These are phyloP conservation scores for Trametes meyenii DNA, from an alignment of 768 basidiomycete genomes.

Conservation along the genomic window DNA sequence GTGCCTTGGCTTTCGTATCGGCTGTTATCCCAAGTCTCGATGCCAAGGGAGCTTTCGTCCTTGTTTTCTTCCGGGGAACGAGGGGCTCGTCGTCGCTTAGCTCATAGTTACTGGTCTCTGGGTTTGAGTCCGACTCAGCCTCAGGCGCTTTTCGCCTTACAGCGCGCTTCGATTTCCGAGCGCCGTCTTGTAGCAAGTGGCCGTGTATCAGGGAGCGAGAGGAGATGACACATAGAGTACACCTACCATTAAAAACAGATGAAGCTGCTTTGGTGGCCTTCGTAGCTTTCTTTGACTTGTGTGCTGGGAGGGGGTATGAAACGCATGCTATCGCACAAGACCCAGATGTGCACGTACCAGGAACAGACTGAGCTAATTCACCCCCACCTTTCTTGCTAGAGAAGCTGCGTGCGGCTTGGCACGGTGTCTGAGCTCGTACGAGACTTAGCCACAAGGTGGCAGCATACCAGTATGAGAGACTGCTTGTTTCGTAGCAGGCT, in stretches of 20 bases:
- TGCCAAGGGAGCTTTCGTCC: neutral
- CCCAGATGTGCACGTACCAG: too few species aligned
- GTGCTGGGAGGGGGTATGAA: neutral
- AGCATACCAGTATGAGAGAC: neutral
- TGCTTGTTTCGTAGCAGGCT: neutral
- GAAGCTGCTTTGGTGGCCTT: neutral
- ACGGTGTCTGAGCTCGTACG: neutral
- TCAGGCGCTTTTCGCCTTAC: conserved; percentile 5
- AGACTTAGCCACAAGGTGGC: neutral
- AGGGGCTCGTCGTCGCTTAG: conserved; percentile 12
- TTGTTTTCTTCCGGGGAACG: conserved; percentile 6
- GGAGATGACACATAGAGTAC: neutral
- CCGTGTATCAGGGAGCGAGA: neutral
- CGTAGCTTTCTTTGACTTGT: neutral
- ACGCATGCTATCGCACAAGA: too few species aligned
- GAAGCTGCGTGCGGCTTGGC: too few species aligned
- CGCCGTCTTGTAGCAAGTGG: neutral
- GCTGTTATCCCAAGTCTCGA: neutral
- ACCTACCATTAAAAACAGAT: neutral
- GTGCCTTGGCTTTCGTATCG: neutral
- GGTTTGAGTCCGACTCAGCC: neutral
- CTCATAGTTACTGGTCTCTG: neutral
- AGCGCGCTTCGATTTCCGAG: neutral
- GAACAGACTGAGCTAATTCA: too few species aligned
- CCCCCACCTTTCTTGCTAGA: too few species aligned